Evolutionary conservation across 2,329 filamentous ascomycete genomes (phyloP).

Genomic region (Harringtonia lauricola): DNA sequence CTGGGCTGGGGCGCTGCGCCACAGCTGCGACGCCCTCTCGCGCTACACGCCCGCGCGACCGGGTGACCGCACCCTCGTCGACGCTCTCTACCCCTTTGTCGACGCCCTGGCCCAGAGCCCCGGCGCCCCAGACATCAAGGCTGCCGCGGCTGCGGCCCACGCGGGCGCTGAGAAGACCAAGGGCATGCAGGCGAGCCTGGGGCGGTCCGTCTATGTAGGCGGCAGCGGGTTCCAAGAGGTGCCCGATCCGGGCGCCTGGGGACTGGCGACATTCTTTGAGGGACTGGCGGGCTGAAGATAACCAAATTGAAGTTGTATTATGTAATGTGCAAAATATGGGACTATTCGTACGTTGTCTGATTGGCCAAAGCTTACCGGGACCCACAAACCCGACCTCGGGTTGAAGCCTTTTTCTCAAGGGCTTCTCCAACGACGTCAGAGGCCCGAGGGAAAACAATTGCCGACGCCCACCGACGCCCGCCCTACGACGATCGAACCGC

Average conservation of each 20-base stretch:
- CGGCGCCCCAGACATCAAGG: conserved; percentile 47
- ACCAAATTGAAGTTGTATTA: too few species aligned
- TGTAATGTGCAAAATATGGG: conserved; percentile 17
- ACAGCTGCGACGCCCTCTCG: conserved; percentile 58
- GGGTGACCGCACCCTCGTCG: conserved; percentile 83
- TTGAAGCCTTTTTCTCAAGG: conserved; percentile 7
- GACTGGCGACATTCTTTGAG: conserved; percentile 67
- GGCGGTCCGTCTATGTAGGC: conserved; percentile 73
- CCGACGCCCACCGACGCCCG: conserved; percentile 1
- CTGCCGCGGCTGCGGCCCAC: conserved; percentile 65
- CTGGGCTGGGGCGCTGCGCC: conserved; percentile 56
- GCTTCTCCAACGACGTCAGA: conserved; percentile 1
- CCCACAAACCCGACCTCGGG: conserved; percentile 4
- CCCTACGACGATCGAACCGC: too few species aligned
- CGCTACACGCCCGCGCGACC: conserved; percentile 83
- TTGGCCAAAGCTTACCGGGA: neutral
- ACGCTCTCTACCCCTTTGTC: conserved; percentile 83
- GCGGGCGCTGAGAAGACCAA: conserved; percentile 75
- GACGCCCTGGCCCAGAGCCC: conserved; percentile 55
- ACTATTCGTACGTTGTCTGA: neutral
- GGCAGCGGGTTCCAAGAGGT: conserved; percentile 40
- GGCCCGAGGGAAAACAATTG: conserved; percentile 10
- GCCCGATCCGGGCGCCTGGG: conserved; percentile 61
- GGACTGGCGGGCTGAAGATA: conserved; percentile 55
- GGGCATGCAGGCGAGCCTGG: conserved; percentile 83